A percentile compares a stretch with the other conserved stretches of the same genome.
Conservation (phyloP, 129 eudicot genomes). For the Chrysanthemum lavandulifolium region DNA sequence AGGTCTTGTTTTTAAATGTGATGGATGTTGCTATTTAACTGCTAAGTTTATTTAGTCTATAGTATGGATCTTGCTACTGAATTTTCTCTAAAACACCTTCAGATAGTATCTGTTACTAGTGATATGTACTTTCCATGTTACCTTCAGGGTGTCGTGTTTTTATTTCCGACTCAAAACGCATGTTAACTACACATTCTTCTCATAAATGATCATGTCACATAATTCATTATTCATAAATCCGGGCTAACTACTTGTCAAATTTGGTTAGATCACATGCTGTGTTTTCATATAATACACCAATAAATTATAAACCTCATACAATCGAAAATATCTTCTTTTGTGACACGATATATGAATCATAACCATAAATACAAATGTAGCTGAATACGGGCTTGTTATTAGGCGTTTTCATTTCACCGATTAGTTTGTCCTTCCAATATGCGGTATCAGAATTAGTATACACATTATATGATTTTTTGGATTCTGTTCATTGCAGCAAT, state of each 20-base stretch:
- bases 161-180: no score
- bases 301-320: not conserved
- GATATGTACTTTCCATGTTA: no score
- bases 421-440: constrained; percentile 23
- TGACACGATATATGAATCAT: not conserved
- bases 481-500: constrained; percentile 25
- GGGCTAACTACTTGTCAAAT: not conserved
- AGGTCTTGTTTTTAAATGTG: no score
- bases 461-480: not conserved
- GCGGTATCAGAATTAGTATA: constrained; percentile 12
- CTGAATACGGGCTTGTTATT: constrained; percentile 11
- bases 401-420: constrained; percentile 12
- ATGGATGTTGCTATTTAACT: no score
- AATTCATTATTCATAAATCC: not conserved
- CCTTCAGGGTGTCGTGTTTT: no score
- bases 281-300: constrained; percentile 7
- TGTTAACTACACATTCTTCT: not conserved
- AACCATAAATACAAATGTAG: not conserved
- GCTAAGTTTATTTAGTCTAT: no score
- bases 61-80: no score
- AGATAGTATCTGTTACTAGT: no score
- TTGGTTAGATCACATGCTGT: constrained; percentile 13
- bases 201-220: constrained; percentile 13
- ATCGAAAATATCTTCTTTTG: not conserved
- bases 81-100: no score